Evolutionary conservation across 2,329 filamentous ascomycete species (phyloP).

Genomic region (Fusarium sp.): DNA sequence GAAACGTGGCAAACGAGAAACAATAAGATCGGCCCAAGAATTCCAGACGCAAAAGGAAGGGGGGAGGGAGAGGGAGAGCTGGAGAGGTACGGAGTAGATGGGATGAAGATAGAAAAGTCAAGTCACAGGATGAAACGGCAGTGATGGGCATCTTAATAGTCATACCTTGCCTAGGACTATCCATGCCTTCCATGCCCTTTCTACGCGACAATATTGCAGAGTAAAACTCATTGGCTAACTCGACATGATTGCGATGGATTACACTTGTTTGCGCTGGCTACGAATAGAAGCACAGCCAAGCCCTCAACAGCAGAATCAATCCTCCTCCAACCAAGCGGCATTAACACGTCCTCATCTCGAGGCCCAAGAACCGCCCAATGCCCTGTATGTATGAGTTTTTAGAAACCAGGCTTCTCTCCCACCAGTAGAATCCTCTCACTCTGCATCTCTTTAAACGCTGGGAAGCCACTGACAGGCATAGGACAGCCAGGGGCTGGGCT

Average conservation of each 20-base stretch:
- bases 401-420: slow-evolving; percentile 10
- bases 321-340: slow-evolving; percentile 34
- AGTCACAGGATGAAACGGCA: slow-evolving; percentile 36
- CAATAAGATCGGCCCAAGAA: slow-evolving; percentile 32
- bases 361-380: slow-evolving; percentile 12
- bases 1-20: slow-evolving; percentile 40
- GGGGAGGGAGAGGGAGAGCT: neutral
- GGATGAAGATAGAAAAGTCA: slow-evolving; percentile 31
- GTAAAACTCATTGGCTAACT: slow-evolving; percentile 27
- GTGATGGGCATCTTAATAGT: slow-evolving; percentile 33
- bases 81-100: slow-evolving; percentile 12
- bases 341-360: slow-evolving; percentile 7
- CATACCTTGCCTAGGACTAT: slow-evolving; percentile 2
- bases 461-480: slow-evolving; percentile 19
- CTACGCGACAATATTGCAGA: slow-evolving; percentile 18
- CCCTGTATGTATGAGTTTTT: slow-evolving; percentile 19
- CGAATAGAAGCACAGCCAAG: slow-evolving; percentile 37
- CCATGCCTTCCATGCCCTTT: slow-evolving; percentile 3
- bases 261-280: slow-evolving; percentile 16
- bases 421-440: slow-evolving; percentile 20
- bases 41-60: slow-evolving; percentile 32
- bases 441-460: slow-evolving; percentile 31
- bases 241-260: slow-evolving; percentile 8
- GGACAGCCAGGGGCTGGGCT: neutral
- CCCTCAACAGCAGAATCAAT: slow-evolving; percentile 8